Evolutionary conservation across 495 filamentous ascomycete genomes (phyloP).

Genomic region (Cercophora scortea): DNA sequence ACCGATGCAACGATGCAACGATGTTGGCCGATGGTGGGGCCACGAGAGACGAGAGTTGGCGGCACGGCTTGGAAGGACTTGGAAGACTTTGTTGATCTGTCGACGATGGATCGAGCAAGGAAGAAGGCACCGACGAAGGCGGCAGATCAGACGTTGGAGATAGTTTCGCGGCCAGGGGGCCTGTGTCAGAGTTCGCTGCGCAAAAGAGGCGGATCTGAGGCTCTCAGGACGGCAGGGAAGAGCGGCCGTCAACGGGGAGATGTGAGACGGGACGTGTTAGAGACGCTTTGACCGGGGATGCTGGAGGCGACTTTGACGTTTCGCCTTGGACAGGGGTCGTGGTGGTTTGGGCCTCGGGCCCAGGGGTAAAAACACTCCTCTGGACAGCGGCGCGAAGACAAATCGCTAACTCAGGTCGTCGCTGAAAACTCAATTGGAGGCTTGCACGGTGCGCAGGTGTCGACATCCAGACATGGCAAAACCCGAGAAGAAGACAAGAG

Average conservation of each 20-base stretch:
- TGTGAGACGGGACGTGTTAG: constrained; percentile 39
- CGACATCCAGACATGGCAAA: too few relatives aligned
- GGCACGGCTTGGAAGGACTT: not conserved
- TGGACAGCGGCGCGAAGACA: not conserved
- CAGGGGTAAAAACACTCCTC: not conserved
- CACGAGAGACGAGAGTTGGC: too few relatives aligned
- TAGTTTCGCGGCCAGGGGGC: constrained; percentile 29
- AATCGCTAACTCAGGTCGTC: not conserved
- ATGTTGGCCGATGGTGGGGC: too few relatives aligned
- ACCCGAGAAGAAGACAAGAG: too few relatives aligned
- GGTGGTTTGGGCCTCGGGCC: not conserved
- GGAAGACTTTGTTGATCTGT: not conserved
- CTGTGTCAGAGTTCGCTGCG: constrained; percentile 30
- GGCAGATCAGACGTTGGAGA: constrained; percentile 26
- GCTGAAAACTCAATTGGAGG: not conserved
- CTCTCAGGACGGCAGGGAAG: constrained; percentile 24
- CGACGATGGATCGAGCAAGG: not conserved
- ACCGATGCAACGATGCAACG: too few relatives aligned
- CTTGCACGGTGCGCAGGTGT: too few relatives aligned
- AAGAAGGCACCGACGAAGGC: not conserved
- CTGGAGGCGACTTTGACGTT: constrained; percentile 27
- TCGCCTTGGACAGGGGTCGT: constrained; percentile 30
- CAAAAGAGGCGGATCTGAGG: constrained; percentile 9
- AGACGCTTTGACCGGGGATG: constrained; percentile 27
- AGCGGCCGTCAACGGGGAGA: constrained; percentile 14